phyloP scores from a whole-genome alignment of 805 yeast species.

The Kuraishia floccosa region DNA sequence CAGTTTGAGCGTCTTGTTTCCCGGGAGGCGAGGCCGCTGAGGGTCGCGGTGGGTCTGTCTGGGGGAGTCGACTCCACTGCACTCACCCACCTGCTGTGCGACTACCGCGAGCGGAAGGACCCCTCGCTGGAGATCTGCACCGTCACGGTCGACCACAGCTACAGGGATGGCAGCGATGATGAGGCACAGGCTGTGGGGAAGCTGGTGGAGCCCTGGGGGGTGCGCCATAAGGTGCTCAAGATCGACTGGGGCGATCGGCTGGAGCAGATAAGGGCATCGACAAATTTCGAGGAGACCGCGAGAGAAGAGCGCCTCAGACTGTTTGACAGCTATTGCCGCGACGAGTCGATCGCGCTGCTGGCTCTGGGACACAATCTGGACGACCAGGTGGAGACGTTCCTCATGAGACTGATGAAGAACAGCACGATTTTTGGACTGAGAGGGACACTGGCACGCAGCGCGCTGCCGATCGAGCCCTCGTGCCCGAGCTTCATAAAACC shows the following conservation, averaged over 20 bases:
- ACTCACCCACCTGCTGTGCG: slow-evolving; percentile 35
- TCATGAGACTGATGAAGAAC: slow-evolving; percentile 36
- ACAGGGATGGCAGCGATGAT: slow-evolving; percentile 30
- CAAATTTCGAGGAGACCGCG: slow-evolving; percentile 48
- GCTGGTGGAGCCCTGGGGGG: slow-evolving; percentile 8
- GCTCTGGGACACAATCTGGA: slow-evolving; percentile 59
- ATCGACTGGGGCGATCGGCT: slow-evolving; percentile 9
- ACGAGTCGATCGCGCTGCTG: slow-evolving; percentile 21
- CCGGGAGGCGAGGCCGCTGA: slow-evolving; percentile 3
- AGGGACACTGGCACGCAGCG: slow-evolving; percentile 30
- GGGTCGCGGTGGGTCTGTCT: slow-evolving; percentile 48
- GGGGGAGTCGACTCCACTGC: slow-evolving; percentile 84
- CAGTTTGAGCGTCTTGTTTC: no score
- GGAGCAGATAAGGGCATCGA: slow-evolving; percentile 7
- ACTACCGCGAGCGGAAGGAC: slow-evolving; percentile 17
- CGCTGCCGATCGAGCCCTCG: slow-evolving; percentile 15
- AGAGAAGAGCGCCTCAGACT: slow-evolving; percentile 38
- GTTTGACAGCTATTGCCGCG: slow-evolving; percentile 28
- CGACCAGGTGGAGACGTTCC: slow-evolving; percentile 64
- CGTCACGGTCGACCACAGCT: slow-evolving; percentile 55
- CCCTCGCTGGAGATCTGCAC: slow-evolving; percentile 29
- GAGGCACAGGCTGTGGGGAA: slow-evolving; percentile 35
- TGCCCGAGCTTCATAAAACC: slow-evolving; percentile 8
- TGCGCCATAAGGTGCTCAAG: slow-evolving; percentile 13
- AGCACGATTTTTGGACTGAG: slow-evolving; percentile 46